Base-by-base conservation (phyloP, 2,329 filamentous ascomycete genomes). In the Thelonectria blattea region DNA sequence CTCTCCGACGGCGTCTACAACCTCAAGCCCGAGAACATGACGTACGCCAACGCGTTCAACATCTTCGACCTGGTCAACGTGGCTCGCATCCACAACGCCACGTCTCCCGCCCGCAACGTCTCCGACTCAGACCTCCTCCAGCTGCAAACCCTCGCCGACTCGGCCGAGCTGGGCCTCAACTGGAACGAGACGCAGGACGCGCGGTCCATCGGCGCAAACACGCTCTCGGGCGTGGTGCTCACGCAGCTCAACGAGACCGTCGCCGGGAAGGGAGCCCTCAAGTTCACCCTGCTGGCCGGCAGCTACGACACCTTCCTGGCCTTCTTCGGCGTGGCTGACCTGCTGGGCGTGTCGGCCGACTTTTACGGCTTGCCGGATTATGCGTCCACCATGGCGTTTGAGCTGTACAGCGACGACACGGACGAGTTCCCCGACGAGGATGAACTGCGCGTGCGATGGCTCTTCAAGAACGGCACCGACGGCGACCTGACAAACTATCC, bases 1-100 rank as follows among this genome's bases (percentile, higher is more conserved):
- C 66, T 76, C 8, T 64, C 63, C 1, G 65, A 69, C 0, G 69
- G 65, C 3, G 74, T 76, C 1, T 75, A 74, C 58, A 72, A 76
- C 64, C 58, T 71, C 43, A 62, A 63, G 52, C 65, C 68, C 0
- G 68, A 71, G 47, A 68, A 75, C 61, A 70, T 76, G 68, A 74
- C 70, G 1, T 76, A 75, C 63, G 66, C 59, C 42, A 74, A 76
- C 37, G 74, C 74, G 18, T 76, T 74, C 59, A 68, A 73, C 51
- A 74, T 76, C 46, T 76, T 74, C n/a, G 74, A 76, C 41, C 68
- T 76, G 15, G 62, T 75, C 51, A 76, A 76, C 47, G 72, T 75
- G 7, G 74, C 74, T 1, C 72, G 71, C 46, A 75, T 76, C 43
- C 73, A 75, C 60, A 71, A 72, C 45, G 61, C 52, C 20, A 72